Evolutionary conservation across 768 basidiomycete genomes (phyloP).

Genomic region (Russula ochroleuca): DNA sequence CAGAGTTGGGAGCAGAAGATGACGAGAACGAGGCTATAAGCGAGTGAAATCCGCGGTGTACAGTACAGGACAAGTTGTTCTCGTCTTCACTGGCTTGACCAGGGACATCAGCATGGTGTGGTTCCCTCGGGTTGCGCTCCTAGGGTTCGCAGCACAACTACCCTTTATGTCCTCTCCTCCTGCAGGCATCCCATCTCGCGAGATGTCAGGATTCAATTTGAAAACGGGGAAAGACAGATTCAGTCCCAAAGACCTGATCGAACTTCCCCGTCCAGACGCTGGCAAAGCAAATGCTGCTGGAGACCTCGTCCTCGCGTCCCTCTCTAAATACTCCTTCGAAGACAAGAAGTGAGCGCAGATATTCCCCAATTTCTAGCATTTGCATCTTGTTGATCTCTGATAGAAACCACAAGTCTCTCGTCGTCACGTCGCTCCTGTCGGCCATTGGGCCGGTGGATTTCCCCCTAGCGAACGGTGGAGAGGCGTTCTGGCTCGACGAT

Average conservation of each 20-base stretch:
- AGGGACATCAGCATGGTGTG: conserved; percentile 42
- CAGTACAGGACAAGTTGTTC: not conserved
- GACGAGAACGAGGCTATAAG: conserved; percentile 50
- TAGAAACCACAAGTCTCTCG: conserved; percentile 69
- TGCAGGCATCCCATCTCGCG: conserved; percentile 28
- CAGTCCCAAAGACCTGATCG: conserved; percentile 65
- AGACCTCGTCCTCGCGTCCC: conserved; percentile 61
- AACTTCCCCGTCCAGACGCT: conserved; percentile 60
- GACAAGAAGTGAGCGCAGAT: conserved; percentile 59
- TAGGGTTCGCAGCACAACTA: conserved; percentile 54
- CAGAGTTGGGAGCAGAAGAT: conserved; percentile 35
- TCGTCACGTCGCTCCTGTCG: conserved; percentile 55
- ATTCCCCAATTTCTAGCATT: not conserved
- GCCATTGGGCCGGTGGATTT: conserved; percentile 49
- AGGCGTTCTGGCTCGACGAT: conserved; percentile 73
- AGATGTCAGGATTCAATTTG: conserved; percentile 48
- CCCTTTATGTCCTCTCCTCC: conserved; percentile 37
- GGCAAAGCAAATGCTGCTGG: conserved; percentile 66
- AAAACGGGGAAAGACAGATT: conserved; percentile 57
- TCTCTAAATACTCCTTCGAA: conserved; percentile 65
- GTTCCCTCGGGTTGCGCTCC: conserved; percentile 46
- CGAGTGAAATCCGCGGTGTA: conserved; percentile 37
- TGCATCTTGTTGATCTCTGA: not conserved
- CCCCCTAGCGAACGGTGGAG: conserved; percentile 63
- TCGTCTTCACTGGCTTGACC: not conserved